phyloP scores from a whole-genome alignment of 768 basidiomycete species.

The Naganishia kalamii region DNA sequence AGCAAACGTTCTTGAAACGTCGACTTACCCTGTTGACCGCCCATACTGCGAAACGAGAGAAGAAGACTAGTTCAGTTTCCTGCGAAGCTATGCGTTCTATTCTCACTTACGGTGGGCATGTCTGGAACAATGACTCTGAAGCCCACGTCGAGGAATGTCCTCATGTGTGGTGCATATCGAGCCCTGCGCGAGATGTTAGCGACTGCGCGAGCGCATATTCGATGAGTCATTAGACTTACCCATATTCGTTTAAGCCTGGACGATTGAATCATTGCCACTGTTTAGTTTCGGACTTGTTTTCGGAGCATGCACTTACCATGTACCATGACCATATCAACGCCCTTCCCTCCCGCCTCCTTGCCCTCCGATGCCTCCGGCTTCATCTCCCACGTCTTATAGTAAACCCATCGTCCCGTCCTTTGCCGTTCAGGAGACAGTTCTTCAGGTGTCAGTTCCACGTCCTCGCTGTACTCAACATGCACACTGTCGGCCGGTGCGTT shows the following conservation, averaged over 20 bases:
- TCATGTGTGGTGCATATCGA: conserved; percentile 44
- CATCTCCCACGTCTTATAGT: conserved; percentile 46
- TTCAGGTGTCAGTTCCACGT: conserved; percentile 36
- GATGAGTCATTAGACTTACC: conserved; percentile 17
- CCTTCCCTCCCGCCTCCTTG: conserved; percentile 41
- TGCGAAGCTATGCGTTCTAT: neutral
- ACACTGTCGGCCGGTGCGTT: conserved; percentile 31
- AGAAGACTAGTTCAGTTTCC: neutral
- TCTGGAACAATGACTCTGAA: conserved; percentile 48
- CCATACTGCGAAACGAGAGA: conserved; percentile 35
- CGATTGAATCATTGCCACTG: neutral
- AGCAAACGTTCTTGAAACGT: neutral
- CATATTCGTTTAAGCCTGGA: conserved; percentile 41
- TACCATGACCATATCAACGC: conserved; percentile 42
- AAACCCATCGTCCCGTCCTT: conserved; percentile 43
- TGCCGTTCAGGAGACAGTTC: conserved; percentile 35
- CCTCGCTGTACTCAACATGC: conserved; percentile 39
- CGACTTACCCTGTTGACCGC: conserved; percentile 37
- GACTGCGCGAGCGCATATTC: too few relatives aligned
- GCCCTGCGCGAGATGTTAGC: conserved; percentile 19
- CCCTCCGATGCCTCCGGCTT: conserved; percentile 26
- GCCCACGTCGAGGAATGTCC: conserved; percentile 42
- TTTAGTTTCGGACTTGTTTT: neutral
- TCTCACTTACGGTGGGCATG: conserved; percentile 44
- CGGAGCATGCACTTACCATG: conserved; percentile 42